Percentiles rank a stretch among this genome's conserved stretches.
Evolutionary conservation across 2,329 filamentous ascomycete species (phyloP).

Genomic region (Fusarium xyrophilum): DNA sequence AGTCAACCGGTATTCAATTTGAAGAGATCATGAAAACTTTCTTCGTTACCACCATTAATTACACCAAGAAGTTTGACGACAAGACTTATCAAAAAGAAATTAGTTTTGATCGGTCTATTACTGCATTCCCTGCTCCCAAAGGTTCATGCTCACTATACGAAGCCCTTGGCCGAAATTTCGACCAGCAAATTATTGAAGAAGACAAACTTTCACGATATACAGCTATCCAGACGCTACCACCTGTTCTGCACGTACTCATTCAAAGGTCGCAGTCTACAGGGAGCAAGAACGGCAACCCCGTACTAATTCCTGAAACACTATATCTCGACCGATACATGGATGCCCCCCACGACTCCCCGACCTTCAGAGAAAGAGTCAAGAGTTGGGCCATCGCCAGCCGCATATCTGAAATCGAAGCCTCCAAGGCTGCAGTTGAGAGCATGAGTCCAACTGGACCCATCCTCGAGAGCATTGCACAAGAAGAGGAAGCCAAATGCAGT

Average conservation of each 20-base stretch:
- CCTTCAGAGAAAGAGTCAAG: conserved; percentile 70
- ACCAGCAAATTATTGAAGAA: conserved; percentile 75
- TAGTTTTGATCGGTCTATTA: conserved; percentile 67
- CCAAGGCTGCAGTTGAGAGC: conserved; percentile 39
- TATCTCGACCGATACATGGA: conserved; percentile 91
- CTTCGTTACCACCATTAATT: conserved; percentile 67
- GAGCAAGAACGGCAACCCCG: conserved; percentile 77
- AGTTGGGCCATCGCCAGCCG: conserved; percentile 78
- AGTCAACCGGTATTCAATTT: conserved; percentile 73
- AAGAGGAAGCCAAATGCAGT: background rate
- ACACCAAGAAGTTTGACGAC: conserved; percentile 61
- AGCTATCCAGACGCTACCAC: conserved; percentile 78
- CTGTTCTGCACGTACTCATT: conserved; percentile 87
- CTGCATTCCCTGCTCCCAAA: conserved; percentile 62
- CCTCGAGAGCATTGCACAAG: conserved; percentile 37
- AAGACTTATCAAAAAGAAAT: conserved; percentile 52
- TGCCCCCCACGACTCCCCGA: conserved; percentile 62
- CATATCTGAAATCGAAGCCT: conserved; percentile 62
- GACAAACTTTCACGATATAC: conserved; percentile 69
- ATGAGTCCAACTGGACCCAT: conserved; percentile 40
- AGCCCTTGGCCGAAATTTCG: conserved; percentile 85
- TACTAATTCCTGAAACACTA: conserved; percentile 80
- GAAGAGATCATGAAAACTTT: conserved; percentile 79
- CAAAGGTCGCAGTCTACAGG: conserved; percentile 79
- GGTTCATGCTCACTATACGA: conserved; percentile 74